phyloP scores from a whole-genome alignment of 306 rosid genomes.

The Malus orientalis region DNA sequence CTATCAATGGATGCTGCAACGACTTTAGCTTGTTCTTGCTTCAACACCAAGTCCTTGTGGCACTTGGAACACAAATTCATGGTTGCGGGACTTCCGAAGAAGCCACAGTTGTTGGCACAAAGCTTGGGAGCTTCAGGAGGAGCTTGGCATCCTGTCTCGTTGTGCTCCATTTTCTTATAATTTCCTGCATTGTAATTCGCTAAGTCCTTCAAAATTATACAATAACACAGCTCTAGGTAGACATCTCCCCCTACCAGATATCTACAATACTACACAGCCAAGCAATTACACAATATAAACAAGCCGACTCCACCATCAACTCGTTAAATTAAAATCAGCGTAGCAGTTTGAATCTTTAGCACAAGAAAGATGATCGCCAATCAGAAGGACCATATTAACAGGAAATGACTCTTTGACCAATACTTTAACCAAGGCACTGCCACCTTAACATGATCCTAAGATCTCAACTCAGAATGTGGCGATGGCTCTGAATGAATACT shows the following conservation, averaged over 20 bases:
- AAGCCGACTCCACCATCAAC: background rate
- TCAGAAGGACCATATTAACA: background rate
- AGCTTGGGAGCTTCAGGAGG: slow-evolving; percentile 45
- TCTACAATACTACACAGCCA: background rate
- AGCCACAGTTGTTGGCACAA: slow-evolving; percentile 42
- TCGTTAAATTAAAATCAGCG: background rate
- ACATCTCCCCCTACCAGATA: background rate
- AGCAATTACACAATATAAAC: background rate
- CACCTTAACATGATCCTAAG: background rate
- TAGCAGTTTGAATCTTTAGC: background rate
- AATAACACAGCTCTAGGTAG: background rate
- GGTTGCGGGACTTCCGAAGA: slow-evolving; percentile 43
- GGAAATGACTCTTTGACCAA: background rate
- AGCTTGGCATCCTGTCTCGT: slow-evolving; percentile 43
- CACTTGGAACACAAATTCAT: slow-evolving; percentile 48
- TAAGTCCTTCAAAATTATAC: background rate
- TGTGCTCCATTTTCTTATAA: slow-evolving; percentile 28
- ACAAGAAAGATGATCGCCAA: background rate
- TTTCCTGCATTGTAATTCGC: slow-evolving; percentile 5
- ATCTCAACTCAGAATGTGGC: background rate
- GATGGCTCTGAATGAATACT: background rate
- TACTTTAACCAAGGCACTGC: background rate
- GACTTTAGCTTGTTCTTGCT: slow-evolving; percentile 33
- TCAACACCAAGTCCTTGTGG: slow-evolving; percentile 37
- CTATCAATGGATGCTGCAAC: slow-evolving; percentile 31